Percentiles rank a stretch among this genome's conserved stretches.
Evolutionary conservation across 306 rosid species (phyloP).

Genomic region (Abrus precatorius): DNA sequence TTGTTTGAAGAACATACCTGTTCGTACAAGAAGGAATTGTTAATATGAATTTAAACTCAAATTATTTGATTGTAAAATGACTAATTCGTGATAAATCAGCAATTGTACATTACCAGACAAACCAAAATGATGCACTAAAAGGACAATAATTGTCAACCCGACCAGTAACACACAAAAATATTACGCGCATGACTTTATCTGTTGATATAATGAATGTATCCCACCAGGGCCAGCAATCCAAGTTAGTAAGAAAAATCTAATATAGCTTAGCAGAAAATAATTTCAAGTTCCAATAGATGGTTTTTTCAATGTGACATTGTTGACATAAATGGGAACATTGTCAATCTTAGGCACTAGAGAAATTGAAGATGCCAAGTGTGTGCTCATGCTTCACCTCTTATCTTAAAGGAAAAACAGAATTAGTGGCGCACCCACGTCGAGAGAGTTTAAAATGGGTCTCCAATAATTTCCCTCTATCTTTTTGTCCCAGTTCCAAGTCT

Average conservation of each 20-base stretch:
- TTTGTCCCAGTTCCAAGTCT: not conserved
- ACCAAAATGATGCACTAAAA: conserved; percentile 50
- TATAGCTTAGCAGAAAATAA: conserved; percentile 8
- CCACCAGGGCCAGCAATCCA: conserved; percentile 26
- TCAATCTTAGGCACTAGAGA: conserved; percentile 41
- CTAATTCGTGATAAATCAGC: conserved; percentile 18
- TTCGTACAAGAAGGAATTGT: conserved; percentile 30
- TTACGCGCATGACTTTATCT: conserved; percentile 41
- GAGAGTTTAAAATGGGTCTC: conserved; percentile 8
- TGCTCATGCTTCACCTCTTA: not conserved
- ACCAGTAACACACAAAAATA: conserved; percentile 40
- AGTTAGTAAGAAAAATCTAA: conserved; percentile 31
- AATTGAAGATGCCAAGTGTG: conserved; percentile 38
- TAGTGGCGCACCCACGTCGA: conserved; percentile 52
- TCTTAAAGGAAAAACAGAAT: conserved; percentile 14
- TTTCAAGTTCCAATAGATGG: conserved; percentile 34
- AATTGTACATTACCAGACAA: conserved; percentile 41
- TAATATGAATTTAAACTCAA: conserved; percentile 34
- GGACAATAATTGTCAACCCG: conserved; percentile 50
- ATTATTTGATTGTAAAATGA: conserved; percentile 41
- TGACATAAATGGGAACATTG: conserved; percentile 45
- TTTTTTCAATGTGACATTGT: conserved; percentile 45
- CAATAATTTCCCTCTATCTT: not conserved
- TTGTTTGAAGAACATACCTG: conserved; percentile 39
- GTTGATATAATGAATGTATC: conserved; percentile 34